Conservation (phyloP, 768 basidiomycete genomes). For the Collybia sp. region DNA sequence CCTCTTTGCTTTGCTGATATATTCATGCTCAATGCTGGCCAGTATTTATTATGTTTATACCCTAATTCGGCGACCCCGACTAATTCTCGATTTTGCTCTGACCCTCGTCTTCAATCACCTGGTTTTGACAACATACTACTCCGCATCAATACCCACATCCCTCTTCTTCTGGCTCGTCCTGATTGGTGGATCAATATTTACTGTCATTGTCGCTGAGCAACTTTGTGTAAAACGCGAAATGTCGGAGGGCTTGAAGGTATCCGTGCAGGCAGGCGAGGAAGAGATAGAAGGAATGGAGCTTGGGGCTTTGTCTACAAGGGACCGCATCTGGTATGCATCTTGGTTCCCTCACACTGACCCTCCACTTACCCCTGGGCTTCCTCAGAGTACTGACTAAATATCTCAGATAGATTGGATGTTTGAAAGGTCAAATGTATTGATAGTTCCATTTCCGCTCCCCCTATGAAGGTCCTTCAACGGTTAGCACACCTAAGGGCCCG, state of each 20-base stretch:
- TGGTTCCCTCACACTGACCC: too few relatives aligned
- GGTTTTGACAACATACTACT: conserved; percentile 91
- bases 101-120: conserved; percentile 91
- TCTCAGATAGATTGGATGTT: too few relatives aligned
- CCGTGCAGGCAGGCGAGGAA: conserved; percentile 46
- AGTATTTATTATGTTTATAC: conserved; percentile 80
- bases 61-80: conserved; percentile 85
- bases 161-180: conserved; percentile 90
- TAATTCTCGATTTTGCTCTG: conserved; percentile 91
- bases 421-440: too few relatives aligned
- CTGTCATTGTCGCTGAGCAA: conserved; percentile 84
- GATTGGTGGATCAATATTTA: conserved; percentile 62
- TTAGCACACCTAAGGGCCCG: too few relatives aligned
- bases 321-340: conserved; percentile 13
- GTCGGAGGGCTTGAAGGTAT: conserved; percentile 71
- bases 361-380: too few relatives aligned
- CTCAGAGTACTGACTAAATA: too few relatives aligned
- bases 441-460: too few relatives aligned
- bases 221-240: conserved; percentile 89
- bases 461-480: too few relatives aligned
- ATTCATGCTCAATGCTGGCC: conserved; percentile 3
- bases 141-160: conserved; percentile 78
- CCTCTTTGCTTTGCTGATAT: conserved; percentile 1
- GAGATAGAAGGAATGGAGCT: conserved; percentile 60
- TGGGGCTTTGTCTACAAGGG: conserved; percentile 37